Evolutionary conservation across 2,329 filamentous ascomycete genomes (phyloP).

Genomic region (Apiospora koreana): DNA sequence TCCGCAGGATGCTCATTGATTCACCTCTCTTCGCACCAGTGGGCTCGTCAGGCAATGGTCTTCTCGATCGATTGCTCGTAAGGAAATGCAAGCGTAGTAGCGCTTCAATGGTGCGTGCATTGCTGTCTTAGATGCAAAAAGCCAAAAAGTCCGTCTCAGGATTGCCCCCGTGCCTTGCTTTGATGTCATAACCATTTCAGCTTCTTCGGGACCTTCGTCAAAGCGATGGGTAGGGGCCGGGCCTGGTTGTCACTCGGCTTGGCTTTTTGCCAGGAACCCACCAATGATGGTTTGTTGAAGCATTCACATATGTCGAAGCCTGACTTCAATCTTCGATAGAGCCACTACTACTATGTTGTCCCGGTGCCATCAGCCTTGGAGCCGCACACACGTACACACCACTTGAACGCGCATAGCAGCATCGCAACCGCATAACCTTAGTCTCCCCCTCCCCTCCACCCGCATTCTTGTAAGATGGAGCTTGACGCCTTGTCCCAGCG

Average conservation of each 20-base stretch:
- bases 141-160: not conserved
- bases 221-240: not conserved
- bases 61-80: not conserved
- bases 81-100: not conserved
- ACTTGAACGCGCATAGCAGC: not conserved
- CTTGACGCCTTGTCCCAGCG: not conserved
- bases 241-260: not conserved
- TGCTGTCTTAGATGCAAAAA: constrained; percentile 2
- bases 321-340: not conserved
- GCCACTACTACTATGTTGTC: too few species aligned
- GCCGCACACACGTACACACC: not conserved
- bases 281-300: not conserved
- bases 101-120: not conserved
- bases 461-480: not conserved
- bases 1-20: not conserved
- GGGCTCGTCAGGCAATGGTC: not conserved
- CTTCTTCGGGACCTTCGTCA: not conserved
- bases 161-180: not conserved
- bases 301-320: not conserved
- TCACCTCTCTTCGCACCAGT: not conserved
- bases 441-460: not conserved
- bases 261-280: not conserved
- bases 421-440: not conserved
- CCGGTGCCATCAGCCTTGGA: not conserved
- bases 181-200: not conserved